A percentile compares a stretch with the other conserved stretches of the same genome.
These are phyloP conservation scores for Dictyostelium citrinum DNA, from an alignment of 78 protist genomes.

Conservation along the genomic window DNA sequence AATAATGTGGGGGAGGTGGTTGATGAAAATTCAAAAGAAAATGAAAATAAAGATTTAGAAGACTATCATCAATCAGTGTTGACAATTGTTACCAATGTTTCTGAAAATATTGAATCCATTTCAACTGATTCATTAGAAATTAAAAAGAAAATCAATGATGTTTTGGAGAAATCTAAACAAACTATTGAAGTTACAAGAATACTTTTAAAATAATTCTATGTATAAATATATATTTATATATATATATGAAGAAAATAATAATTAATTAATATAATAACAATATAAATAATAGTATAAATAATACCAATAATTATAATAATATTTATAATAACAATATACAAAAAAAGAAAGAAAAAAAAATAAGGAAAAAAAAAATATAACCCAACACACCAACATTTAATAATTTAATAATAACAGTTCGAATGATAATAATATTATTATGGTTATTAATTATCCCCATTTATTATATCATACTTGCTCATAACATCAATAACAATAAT, in stretches of 20 bases:
- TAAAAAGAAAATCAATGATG: neutral
- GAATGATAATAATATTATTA: no score
- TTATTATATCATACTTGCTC: neutral
- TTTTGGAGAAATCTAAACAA: neutral
- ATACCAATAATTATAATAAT: neutral
- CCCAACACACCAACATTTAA: no score
- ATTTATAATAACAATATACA: neutral
- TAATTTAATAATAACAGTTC: neutral
- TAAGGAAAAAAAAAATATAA: no score
- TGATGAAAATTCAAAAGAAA: neutral
- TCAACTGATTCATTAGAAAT: neutral
- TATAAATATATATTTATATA: neutral
- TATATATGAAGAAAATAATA: no score
- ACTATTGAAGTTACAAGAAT: slow-evolving; percentile 3
- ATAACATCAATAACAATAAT: no score
- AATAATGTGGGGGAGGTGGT: neutral
- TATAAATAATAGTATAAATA: neutral
- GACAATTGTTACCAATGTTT: neutral
- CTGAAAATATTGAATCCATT: neutral
- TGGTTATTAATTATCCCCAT: no score
- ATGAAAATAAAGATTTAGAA: neutral
- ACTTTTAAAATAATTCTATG: neutral
- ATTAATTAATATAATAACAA: no score
- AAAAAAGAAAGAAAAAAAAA: no score
- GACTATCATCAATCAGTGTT: neutral